Evolutionary conservation across 1,139 yeast species (phyloP), one percentile per base, ranked within the genome.

Genomic region (Taphrina confusa): DNA sequence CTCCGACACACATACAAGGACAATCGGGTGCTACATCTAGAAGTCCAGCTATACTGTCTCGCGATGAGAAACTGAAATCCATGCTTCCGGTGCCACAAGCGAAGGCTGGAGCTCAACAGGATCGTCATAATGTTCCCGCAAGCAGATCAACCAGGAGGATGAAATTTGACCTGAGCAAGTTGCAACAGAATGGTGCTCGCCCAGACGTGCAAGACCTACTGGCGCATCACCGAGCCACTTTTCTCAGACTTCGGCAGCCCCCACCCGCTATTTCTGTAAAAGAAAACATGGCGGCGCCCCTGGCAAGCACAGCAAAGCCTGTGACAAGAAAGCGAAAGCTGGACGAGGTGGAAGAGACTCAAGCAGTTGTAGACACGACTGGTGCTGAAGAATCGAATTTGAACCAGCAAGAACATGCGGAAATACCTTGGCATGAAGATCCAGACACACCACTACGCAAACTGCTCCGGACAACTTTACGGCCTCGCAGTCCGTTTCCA

Each of bases 381-480:
- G 11, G 11, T 6, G 23, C 18, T 2, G 25, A 28, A 28, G 11
- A 8, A 11, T 28, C 42, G 25, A 18, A 16, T 11, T 9, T 9
- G n/a, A 37, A 25, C 8, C 25, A 37, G n/a, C 25, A 37, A 11
- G 42, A 37, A 18, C 22, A 16, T 14, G 8, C 30, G 31, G 16
- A 5, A 9, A 11, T 9, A 31, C 47, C 47, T 5, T 42, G 47
- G 47, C 25, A 42, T 14, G 31, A 25, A 1, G 30, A 23, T n/a
- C 47, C 34, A 22, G 52, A 47, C 18, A 47, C 52, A 2, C 42
- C 52, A 22, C 22, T 47, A 20, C 52, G 42, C 2, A 25, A 33
- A 33, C 3, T 47, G 5, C 52, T 47, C 23, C 12, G 2, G 14
- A 47, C 42, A 8, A 33, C 52, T 16, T 14, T 45, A 1, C 27